Base-by-base conservation (phyloP, 169 alveolate genomes). In the Babesia ovata region DNA sequence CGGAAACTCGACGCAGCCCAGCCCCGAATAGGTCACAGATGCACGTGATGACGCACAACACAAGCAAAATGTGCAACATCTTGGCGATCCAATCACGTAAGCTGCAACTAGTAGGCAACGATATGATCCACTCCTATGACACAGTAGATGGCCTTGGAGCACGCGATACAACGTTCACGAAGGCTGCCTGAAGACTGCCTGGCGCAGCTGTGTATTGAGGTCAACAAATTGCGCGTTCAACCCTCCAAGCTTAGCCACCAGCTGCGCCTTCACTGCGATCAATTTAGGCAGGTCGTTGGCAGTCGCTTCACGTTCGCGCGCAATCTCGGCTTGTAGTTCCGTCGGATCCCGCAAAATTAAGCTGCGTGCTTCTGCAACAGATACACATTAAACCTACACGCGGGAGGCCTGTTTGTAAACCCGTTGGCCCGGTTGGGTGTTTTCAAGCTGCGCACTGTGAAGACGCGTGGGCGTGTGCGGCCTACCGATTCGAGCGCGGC, bases 381-480 rank as follows among this genome's bases (percentile, higher is more conserved):
- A 13, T 3, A 12, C 17, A 14, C 21, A 4, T 13, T 36, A n/a
- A 22, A 70, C 77, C 9, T 71, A 79, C 89, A 82, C 54, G 13
- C 85, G n/a, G 16, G 89, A 72, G 58, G 73, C 89, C 56, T 82
- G 89, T 72, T 82, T 82, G 62, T 82, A 82, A 6, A 82, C 89
- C 29, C 65, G 26, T 46, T 57, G 62, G 52, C 56, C 79, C 48
- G 67, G 28, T 39, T 62, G 53, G 56, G 83, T 58, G 46, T 62
- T 50, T 36, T 72, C 57, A 4, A 79, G 70, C 87, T 79, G 71
- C 62, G 39, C 29, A 54, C 29, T 8, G 39, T 69, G 71, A 70
- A 48, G 22, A 11, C 19, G 33, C n/a, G 33, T n/a, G 14, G 45
- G 45, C n/a, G 17, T 26, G 54, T 45, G 60, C 36, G 22, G 48